These are phyloP conservation scores for Exophiala viscosa DNA, from an alignment of 2,329 filamentous ascomycete genomes.

Conservation along the genomic window DNA sequence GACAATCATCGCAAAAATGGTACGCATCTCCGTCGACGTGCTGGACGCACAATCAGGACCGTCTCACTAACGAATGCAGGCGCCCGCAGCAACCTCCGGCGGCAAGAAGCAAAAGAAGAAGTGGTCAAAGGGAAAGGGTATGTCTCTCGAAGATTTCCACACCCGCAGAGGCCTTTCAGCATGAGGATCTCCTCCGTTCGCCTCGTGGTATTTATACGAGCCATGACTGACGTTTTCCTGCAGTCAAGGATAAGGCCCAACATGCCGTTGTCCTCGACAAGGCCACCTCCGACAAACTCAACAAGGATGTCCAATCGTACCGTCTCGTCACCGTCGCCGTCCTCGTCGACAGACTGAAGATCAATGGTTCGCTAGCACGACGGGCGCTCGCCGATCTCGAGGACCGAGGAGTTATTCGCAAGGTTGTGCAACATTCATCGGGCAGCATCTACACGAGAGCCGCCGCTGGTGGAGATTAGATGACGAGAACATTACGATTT, in stretches of 20 bases:
- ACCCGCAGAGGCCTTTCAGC: neutral
- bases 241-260: slow-evolving; percentile 99
- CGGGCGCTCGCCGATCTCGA: slow-evolving; percentile 38
- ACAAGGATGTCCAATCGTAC: slow-evolving; percentile 99
- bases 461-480: slow-evolving; percentile 28
- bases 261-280: slow-evolving; percentile 99
- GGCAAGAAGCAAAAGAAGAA: slow-evolving; percentile 56
- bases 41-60: neutral
- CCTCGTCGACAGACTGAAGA: slow-evolving; percentile 99
- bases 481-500: neutral
- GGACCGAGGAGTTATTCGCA: slow-evolving; percentile 69
- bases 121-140: slow-evolving; percentile 58
- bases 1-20: slow-evolving; percentile 21
- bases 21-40: slow-evolving; percentile 5
- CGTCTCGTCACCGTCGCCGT: slow-evolving; percentile 97
- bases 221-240: slow-evolving; percentile 29
- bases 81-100: slow-evolving; percentile 46
- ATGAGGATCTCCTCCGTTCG: neutral
- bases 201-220: neutral
- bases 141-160: slow-evolving; percentile 23
- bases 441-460: slow-evolving; percentile 84
- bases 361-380: slow-evolving; percentile 96
- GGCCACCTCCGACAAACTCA: slow-evolving; percentile 92
- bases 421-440: slow-evolving; percentile 92
- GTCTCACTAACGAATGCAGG: slow-evolving; percentile 31